Percentiles rank a stretch among this genome's conserved stretches.
Conservation (phyloP, 2,329 filamentous ascomycete genomes). For the Colletotrichum sp. region DNA sequence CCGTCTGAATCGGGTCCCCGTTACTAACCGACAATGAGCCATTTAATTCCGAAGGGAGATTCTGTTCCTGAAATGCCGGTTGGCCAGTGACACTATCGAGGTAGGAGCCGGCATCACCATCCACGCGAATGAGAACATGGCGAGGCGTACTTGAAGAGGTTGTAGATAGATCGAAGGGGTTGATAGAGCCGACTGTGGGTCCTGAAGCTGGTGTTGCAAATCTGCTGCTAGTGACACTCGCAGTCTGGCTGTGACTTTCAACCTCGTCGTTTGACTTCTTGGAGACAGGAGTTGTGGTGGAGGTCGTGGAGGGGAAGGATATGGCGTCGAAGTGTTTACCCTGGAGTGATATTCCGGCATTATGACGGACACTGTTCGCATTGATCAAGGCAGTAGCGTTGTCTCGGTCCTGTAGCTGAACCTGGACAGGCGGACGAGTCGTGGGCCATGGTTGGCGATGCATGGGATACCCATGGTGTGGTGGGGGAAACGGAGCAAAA, state of each 20-base stretch:
- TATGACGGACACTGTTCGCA: neutral
- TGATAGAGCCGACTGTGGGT: neutral
- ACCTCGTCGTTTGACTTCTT: neutral
- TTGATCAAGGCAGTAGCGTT: neutral
- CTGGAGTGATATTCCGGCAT: neutral
- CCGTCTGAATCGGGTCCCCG: conserved; percentile 9
- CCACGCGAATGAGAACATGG: conserved; percentile 15
- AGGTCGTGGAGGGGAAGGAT: neutral
- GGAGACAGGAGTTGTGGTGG: neutral
- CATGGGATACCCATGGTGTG: conserved; percentile 18
- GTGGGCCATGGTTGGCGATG: conserved; percentile 16
- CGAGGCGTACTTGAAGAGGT: conserved; percentile 2
- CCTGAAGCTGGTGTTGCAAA: neutral
- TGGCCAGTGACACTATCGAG: neutral
- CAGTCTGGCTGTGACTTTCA: neutral
- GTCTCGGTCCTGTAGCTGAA: conserved; percentile 1
- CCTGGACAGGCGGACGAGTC: conserved; percentile 4
- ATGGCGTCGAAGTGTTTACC: neutral
- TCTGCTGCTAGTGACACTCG: neutral
- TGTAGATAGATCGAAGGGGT: conserved; percentile 14
- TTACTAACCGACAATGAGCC: conserved; percentile 6
- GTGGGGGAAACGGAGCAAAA: conserved; percentile 8
- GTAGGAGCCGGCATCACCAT: conserved; percentile 5
- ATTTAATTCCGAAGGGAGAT: neutral
- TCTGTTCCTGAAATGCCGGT: neutral